Base-by-base conservation (phyloP, 164 flowering plant species). In the Echeveria elegans region DNA sequence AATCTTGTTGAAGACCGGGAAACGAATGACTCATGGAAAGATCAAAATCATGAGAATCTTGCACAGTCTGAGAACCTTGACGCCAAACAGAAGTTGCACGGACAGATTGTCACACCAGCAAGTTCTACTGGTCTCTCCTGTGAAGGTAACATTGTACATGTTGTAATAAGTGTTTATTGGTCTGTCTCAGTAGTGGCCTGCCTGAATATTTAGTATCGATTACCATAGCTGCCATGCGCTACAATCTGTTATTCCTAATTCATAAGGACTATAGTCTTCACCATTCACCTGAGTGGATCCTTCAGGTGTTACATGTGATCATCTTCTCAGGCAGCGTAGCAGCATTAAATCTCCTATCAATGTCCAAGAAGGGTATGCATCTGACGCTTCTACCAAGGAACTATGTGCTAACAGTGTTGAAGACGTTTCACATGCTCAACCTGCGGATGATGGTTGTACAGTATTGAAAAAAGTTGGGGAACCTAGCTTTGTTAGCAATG, bases 341-440 rank as follows among this genome's bases (percentile, higher is more conserved):
- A 66, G 67, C 75, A 72, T 56, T 61, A 75, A 78, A 60, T 82
- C 82, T 70, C 82, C 92, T 15, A 76, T 89, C 66, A 83, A 74
- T 75, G 88, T 83, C 59, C 21, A 86, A 28, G 82, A 82, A 73
- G 80, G 71, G 65, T 88, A 88, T 82, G 82, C 88, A 43, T 87
- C 93, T 66, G 90, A 87, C 74, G 86, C 82, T 65, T 73, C 76
- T 74, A 69, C 73, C 30, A 89, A 81, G 34, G 77, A 76, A 28
- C 61, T 2, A 73, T 80, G 74, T 63, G 80, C 73, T 34, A 64
- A 73, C 11, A 48, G 32, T 65, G 56, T 28, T 64, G 72, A 80
- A 68, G 71, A 77, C 66, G 73, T 41, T 48, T 70, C 52, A 40
- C 74, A 74, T 47, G 60, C 41, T 31, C 73, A 78, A 5, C 61